These are phyloP conservation scores for Hypholoma sublateritium DNA, from an alignment of 768 basidiomycete genomes.

Conservation along the genomic window DNA sequence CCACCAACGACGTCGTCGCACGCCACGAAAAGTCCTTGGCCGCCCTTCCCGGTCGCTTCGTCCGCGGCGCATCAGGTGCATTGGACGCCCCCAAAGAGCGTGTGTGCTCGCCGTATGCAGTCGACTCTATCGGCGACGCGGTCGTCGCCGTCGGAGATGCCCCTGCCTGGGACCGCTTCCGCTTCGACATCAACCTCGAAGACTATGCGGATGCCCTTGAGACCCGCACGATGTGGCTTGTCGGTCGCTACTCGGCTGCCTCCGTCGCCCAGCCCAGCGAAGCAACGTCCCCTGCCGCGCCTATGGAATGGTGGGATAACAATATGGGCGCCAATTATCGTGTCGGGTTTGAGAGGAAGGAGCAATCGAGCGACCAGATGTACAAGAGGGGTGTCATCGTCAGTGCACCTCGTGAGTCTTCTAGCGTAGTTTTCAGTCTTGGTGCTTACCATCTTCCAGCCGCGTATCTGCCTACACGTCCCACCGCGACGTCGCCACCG, in stretches of 20 bases:
- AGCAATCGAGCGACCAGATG: constrained; percentile 8
- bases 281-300: constrained; percentile 6
- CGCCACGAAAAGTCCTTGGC: constrained; percentile 43
- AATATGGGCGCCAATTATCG: constrained; percentile 78
- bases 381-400: constrained; percentile 22
- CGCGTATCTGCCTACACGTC: neutral
- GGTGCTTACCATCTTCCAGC: constrained; percentile 1
- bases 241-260: constrained; percentile 46
- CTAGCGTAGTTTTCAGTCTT: neutral
- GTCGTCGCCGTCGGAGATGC: neutral
- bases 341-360: constrained; percentile 51
- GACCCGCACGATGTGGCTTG: constrained; percentile 59
- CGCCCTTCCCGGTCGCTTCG: constrained; percentile 30
- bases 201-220: constrained; percentile 59
- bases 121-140: constrained; percentile 1
- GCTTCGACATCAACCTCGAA: constrained; percentile 66
- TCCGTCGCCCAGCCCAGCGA: constrained; percentile 3
- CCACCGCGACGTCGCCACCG: neutral
- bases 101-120: constrained; percentile 7
- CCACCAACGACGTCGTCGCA: constrained; percentile 81
- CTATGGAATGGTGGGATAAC: constrained; percentile 90
- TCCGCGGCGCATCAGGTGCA: constrained; percentile 1
- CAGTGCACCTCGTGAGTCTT: constrained; percentile 34
- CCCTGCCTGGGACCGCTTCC: constrained; percentile 55
- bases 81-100: constrained; percentile 3